Conservation (phyloP, 148 eudicot genomes). For the Cornus florida region DNA sequence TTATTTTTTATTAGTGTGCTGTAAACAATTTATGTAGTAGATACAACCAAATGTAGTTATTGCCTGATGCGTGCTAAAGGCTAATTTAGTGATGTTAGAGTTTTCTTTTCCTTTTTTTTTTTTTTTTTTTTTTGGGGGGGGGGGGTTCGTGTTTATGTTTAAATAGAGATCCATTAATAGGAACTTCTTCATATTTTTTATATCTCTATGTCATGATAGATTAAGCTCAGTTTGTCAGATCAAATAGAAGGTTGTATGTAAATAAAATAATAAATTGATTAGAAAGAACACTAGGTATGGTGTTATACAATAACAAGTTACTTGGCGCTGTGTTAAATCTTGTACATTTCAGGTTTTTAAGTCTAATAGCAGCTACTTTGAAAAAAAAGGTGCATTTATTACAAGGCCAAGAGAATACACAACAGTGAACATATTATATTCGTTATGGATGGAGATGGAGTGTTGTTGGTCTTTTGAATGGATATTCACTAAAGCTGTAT, state of each 20-base stretch:
- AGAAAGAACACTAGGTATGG: no score
- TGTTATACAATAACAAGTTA: no score
- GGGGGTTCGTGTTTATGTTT: neutral
- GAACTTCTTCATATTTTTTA: neutral
- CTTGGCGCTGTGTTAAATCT: no score
- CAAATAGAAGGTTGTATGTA: neutral
- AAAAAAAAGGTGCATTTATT: no score
- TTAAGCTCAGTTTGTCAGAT: neutral
- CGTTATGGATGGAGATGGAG: no score
- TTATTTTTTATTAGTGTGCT: neutral
- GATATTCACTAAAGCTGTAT: no score
- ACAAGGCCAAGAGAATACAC: no score
- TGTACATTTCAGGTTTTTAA: no score
- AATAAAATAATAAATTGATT: no score
- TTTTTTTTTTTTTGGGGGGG: neutral
- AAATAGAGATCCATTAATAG: neutral
- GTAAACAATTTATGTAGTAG: neutral
- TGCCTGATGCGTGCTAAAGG: neutral
- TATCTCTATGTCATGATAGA: neutral
- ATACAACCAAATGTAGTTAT: neutral
- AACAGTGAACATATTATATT: no score
- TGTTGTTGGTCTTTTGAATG: no score
- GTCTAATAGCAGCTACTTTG: no score
- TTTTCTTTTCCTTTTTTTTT: neutral
- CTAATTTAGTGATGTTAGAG: neutral